Conservation (phyloP, 2,329 filamentous ascomycete genomes). For the Diaporthe capsici region DNA sequence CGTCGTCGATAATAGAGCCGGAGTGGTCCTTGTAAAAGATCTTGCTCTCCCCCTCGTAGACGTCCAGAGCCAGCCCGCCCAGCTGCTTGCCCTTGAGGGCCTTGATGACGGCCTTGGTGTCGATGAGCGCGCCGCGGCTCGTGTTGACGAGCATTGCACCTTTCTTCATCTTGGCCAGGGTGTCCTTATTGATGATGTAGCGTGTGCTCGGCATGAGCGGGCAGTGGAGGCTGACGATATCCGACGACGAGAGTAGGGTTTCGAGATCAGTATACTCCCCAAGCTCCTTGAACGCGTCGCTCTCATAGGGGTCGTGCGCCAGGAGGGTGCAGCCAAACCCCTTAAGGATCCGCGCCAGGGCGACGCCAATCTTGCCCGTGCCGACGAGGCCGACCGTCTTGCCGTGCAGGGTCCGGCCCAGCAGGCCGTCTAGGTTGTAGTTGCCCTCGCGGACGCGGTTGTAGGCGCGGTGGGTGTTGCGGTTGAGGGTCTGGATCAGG, state of each 20-base stretch:
- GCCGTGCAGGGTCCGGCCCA: slow-evolving; percentile 72
- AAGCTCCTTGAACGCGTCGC: slow-evolving; percentile 61
- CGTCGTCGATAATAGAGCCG: slow-evolving; percentile 74
- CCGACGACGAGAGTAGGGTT: slow-evolving; percentile 66
- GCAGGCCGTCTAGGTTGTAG: slow-evolving; percentile 75
- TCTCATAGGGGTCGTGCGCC: slow-evolving; percentile 71
- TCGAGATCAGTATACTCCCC: slow-evolving; percentile 70
- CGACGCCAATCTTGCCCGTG: slow-evolving; percentile 75
- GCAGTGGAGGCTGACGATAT: slow-evolving; percentile 77
- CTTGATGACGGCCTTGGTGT: slow-evolving; percentile 71
- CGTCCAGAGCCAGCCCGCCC: slow-evolving; percentile 75
- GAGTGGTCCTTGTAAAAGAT: slow-evolving; percentile 78
- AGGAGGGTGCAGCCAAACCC: slow-evolving; percentile 76
- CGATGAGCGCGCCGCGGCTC: slow-evolving; percentile 74
- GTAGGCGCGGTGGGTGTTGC: slow-evolving; percentile 77
- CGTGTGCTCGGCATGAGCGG: slow-evolving; percentile 72
- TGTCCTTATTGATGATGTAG: slow-evolving; percentile 70
- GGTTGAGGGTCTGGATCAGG: slow-evolving; percentile 76
- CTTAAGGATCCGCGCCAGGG: slow-evolving; percentile 71
- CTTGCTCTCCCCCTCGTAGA: slow-evolving; percentile 76
- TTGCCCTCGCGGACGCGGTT: slow-evolving; percentile 78
- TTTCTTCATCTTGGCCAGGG: slow-evolving; percentile 69
- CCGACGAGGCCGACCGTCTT: slow-evolving; percentile 78
- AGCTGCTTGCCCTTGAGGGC: slow-evolving; percentile 73
- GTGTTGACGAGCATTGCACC: slow-evolving; percentile 77